These are phyloP conservation scores for Podila horticola DNA, from an alignment of 192 early-diverging fungal genomes.

Conservation along the genomic window DNA sequence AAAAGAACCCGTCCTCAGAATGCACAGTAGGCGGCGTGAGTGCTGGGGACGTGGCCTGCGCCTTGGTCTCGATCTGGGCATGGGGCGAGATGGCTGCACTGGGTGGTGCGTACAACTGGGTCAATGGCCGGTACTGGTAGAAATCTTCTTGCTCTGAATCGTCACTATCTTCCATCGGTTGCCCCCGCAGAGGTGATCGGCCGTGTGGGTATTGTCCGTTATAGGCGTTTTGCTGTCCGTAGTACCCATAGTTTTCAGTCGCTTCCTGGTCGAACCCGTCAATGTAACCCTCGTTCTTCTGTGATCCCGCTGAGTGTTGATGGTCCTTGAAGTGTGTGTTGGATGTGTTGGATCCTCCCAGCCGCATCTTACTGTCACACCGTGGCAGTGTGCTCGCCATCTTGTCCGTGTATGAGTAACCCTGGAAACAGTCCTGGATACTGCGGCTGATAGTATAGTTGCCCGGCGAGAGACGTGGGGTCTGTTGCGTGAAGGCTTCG, in stretches of 20 bases:
- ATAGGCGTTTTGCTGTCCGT: slow-evolving; percentile 9
- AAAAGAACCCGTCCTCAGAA: slow-evolving; percentile 24
- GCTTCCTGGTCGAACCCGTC: slow-evolving; percentile 31
- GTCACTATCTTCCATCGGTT: neutral
- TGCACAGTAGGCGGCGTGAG: slow-evolving; percentile 23
- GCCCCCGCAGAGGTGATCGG: neutral
- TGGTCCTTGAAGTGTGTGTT: neutral
- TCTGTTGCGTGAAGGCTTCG: slow-evolving; percentile 60
- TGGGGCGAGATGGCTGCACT: slow-evolving; percentile 25
- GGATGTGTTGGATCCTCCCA: slow-evolving; percentile 4
- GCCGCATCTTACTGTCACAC: slow-evolving; percentile 34
- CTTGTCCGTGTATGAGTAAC: slow-evolving; percentile 51
- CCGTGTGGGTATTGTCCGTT: slow-evolving; percentile 7
- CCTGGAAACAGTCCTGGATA: slow-evolving; percentile 51
- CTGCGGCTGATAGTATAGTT: slow-evolving; percentile 43
- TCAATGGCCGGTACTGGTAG: slow-evolving; percentile 14
- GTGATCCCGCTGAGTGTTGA: neutral
- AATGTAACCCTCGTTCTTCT: neutral
- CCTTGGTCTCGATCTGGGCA: slow-evolving; percentile 31
- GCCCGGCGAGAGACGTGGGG: slow-evolving; percentile 48
- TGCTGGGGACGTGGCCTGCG: slow-evolving; percentile 23
- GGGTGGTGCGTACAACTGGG: slow-evolving; percentile 26
- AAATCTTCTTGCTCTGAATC: neutral
- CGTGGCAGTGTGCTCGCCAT: slow-evolving; percentile 29
- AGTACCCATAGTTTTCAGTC: neutral